These are phyloP conservation scores for Diutina pseudorugosa DNA, from an alignment of 1,139 yeast species.

Conservation along the genomic window DNA sequence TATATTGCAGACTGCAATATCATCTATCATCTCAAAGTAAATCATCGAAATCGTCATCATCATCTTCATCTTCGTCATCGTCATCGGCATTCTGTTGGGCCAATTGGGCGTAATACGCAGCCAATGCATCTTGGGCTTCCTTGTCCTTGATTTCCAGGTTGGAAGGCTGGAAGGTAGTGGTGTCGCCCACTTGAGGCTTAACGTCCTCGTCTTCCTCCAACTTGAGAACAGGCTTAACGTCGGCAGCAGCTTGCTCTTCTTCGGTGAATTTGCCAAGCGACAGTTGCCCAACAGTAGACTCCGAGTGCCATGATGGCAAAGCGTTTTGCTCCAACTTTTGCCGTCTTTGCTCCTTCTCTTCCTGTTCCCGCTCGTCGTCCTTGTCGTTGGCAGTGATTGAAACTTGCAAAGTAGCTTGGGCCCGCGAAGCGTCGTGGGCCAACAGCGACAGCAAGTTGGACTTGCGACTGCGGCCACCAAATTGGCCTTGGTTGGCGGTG, in stretches of 20 bases:
- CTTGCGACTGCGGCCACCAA: slow-evolving; percentile 8
- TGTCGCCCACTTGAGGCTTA: background rate
- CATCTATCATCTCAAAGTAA: slow-evolving; percentile 28
- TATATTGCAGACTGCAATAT: slow-evolving; percentile 5
- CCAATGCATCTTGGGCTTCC: slow-evolving; percentile 67
- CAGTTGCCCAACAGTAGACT: slow-evolving; percentile 66
- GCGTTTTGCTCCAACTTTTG: slow-evolving; percentile 83
- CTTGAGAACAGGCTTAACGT: background rate
- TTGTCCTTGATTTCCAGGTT: slow-evolving; percentile 33
- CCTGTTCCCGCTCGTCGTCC: slow-evolving; percentile 51
- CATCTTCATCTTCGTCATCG: slow-evolving; percentile 52
- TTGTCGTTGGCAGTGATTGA: slow-evolving; percentile 89
- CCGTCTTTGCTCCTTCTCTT: slow-evolving; percentile 57
- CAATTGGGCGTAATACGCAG: slow-evolving; percentile 66
- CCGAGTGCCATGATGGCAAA: slow-evolving; percentile 91
- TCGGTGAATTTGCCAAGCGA: slow-evolving; percentile 34
- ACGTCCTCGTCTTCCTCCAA: slow-evolving; percentile 2
- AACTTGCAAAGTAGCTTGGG: slow-evolving; percentile 75
- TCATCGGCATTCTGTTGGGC: slow-evolving; percentile 51
- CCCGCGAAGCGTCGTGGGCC: slow-evolving; percentile 25
- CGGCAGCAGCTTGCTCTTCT: slow-evolving; percentile 9
- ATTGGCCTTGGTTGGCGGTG: slow-evolving; percentile 9
- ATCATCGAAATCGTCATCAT: slow-evolving; percentile 37
- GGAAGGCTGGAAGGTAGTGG: background rate
- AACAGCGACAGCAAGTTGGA: slow-evolving; percentile 18